Conservation (phyloP, 306 rosid genomes). For the Medicago ruthenica region DNA sequence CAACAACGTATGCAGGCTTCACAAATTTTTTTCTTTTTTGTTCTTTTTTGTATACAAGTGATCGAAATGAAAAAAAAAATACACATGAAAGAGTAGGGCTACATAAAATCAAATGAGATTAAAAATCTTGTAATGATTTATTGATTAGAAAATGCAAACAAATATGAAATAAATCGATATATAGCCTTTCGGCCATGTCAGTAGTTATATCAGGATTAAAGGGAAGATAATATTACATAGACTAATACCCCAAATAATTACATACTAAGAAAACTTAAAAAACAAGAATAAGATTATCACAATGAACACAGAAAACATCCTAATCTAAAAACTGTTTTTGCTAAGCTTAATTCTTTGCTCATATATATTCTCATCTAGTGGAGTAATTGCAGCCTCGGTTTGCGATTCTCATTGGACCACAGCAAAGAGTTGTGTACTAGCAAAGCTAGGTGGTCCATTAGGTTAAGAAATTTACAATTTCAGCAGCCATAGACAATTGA, state of each 20-base stretch:
- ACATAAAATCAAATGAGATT: background rate
- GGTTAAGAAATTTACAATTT: conserved; percentile 44
- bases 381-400: conserved; percentile 31
- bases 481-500: conserved; percentile 35
- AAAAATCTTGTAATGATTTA: conserved; percentile 41
- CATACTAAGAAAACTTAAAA: conserved; percentile 35
- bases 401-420: conserved; percentile 31
- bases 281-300: conserved; percentile 24
- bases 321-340: conserved; percentile 40
- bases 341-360: conserved; percentile 43
- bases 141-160: conserved; percentile 53
- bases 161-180: conserved; percentile 50
- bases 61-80: background rate
- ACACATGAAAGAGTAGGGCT: background rate
- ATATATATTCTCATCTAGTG: conserved; percentile 38
- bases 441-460: conserved; percentile 21
- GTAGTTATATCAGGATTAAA: conserved; percentile 30
- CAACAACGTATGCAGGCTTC: background rate
- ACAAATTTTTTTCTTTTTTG: background rate
- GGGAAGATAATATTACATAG: conserved; percentile 39
- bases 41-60: background rate
- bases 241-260: conserved; percentile 44
- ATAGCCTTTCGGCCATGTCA: conserved; percentile 45
- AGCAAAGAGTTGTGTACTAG: conserved; percentile 29
- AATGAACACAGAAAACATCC: conserved; percentile 40